These are phyloP conservation scores for Coemansia sp. DNA, from an alignment of 192 early-diverging fungal genomes.

Conservation along the genomic window DNA sequence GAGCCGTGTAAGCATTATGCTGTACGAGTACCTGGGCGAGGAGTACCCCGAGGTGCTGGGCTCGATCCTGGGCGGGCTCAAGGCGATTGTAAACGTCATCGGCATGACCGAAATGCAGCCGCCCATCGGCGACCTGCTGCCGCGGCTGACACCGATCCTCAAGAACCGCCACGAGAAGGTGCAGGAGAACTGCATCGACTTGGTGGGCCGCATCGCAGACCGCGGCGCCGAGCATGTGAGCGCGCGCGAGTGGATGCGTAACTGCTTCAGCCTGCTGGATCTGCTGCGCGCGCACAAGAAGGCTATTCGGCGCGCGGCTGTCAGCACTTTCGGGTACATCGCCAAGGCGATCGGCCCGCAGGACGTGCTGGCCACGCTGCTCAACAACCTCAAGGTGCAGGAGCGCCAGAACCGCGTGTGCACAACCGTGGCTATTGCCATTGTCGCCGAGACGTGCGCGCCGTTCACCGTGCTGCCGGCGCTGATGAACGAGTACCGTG, in stretches of 20 bases:
- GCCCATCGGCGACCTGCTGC: slow-evolving; percentile 95
- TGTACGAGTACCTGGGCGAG: slow-evolving; percentile 99
- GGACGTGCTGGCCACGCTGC: slow-evolving; percentile 94
- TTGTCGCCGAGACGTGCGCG: slow-evolving; percentile 95
- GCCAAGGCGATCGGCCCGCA: slow-evolving; percentile 99
- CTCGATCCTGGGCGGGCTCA: slow-evolving; percentile 87
- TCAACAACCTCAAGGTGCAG: slow-evolving; percentile 98
- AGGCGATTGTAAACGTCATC: slow-evolving; percentile 96
- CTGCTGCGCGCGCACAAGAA: slow-evolving; percentile 96
- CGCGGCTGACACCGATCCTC: slow-evolving; percentile 95
- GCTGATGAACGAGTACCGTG: slow-evolving; percentile 99
- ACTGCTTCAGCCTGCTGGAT: slow-evolving; percentile 97
- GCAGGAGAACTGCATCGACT: slow-evolving; percentile 87
- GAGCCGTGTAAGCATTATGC: slow-evolving; percentile 85
- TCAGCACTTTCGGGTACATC: slow-evolving; percentile 99
- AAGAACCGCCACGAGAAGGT: slow-evolving; percentile 97
- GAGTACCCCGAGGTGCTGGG: slow-evolving; percentile 99
- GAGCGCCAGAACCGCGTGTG: slow-evolving; percentile 99
- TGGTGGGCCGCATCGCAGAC: slow-evolving; percentile 99
- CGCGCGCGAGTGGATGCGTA: slow-evolving; percentile 99
- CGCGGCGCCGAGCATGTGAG: slow-evolving; percentile 95
- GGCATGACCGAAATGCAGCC: slow-evolving; percentile 99
- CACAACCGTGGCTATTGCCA: slow-evolving; percentile 97
- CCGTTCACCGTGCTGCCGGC: slow-evolving; percentile 98
- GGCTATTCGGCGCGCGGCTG: slow-evolving; percentile 92